Percentiles rank a stretch among this genome's conserved stretches.
These are phyloP conservation scores for Silene conica DNA, from an alignment of 148 eudicot genomes.

Conservation along the genomic window DNA sequence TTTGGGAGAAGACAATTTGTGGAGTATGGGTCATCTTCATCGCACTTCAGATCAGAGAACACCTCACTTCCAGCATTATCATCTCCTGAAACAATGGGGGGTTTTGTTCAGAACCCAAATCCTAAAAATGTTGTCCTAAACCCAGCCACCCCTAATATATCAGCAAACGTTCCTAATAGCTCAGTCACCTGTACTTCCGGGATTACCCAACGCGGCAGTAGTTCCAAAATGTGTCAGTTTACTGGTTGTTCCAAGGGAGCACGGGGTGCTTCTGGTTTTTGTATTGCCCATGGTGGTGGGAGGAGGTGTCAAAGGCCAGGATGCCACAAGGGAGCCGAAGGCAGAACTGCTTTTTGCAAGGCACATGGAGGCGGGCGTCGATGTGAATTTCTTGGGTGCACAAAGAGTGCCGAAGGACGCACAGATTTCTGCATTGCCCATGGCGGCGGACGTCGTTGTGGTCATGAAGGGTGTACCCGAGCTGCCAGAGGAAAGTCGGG, in stretches of 20 bases:
- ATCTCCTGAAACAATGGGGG: conserved; percentile 23
- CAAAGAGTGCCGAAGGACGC: conserved; percentile 93
- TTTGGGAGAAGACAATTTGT: conserved; percentile 19
- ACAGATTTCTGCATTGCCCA: conserved; percentile 92
- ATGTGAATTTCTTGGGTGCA: conserved; percentile 80
- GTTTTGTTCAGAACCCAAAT: conserved; percentile 34
- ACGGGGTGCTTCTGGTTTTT: conserved; percentile 92
- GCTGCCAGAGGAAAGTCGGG: conserved; percentile 96
- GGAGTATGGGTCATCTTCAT: conserved; percentile 37
- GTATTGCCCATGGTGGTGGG: conserved; percentile 99
- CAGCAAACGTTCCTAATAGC: conserved; percentile 59
- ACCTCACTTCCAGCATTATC: conserved; percentile 27
- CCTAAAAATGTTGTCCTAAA: conserved; percentile 25
- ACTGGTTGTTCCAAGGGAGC: conserved; percentile 87
- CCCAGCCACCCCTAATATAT: conserved; percentile 34
- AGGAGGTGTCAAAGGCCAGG: conserved; percentile 86
- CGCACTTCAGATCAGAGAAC: conserved; percentile 26
- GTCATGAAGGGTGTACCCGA: conserved; percentile 70
- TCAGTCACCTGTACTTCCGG: conserved; percentile 89
- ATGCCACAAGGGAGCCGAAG: conserved; percentile 97
- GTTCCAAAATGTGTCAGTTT: conserved; percentile 69
- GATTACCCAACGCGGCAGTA: conserved; percentile 46
- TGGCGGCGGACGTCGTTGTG: conserved; percentile 91
- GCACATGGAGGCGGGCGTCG: conserved; percentile 98
- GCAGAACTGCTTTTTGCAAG: conserved; percentile 93